These are phyloP conservation scores for Eudorina sp. DNA, from an alignment of 139 green algal species.

Conservation along the genomic window DNA sequence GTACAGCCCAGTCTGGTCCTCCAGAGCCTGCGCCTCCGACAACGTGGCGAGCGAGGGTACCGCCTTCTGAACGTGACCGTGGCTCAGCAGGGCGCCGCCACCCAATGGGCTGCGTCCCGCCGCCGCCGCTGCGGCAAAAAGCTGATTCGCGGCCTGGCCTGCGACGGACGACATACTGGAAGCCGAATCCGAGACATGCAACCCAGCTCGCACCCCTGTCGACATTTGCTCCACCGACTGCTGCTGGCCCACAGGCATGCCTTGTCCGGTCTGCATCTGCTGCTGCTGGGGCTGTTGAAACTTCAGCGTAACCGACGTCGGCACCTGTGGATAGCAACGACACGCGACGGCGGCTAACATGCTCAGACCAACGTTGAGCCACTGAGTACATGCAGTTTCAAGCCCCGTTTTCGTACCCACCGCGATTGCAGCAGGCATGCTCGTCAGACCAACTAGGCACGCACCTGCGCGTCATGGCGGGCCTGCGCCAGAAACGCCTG, in stretches of 20 bases:
- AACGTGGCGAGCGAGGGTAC: conserved; percentile 18
- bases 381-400: too few species aligned
- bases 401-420: too few species aligned
- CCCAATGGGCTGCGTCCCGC: conserved; percentile 37
- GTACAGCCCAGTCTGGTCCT: conserved; percentile 47
- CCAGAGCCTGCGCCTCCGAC: conserved; percentile 43
- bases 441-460: too few species aligned
- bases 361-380: too few species aligned
- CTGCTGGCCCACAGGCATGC: neutral
- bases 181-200: conserved; percentile 66
- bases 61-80: conserved; percentile 8
- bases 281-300: conserved; percentile 50
- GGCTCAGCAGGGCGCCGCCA: neutral
- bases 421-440: too few species aligned
- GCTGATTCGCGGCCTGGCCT: conserved; percentile 1
- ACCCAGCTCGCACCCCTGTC: neutral
- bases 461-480: conserved; percentile 1
- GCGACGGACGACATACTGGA: conserved; percentile 57
- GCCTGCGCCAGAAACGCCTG: neutral
- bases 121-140: conserved; percentile 23
- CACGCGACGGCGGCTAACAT: neutral
- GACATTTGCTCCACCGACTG: neutral
- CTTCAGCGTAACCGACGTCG: neutral
- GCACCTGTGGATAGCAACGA: conserved; percentile 21
- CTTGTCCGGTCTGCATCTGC: neutral